Conservation (phyloP, 2,329 filamentous ascomycete genomes). For the Talaromyces sp. region DNA sequence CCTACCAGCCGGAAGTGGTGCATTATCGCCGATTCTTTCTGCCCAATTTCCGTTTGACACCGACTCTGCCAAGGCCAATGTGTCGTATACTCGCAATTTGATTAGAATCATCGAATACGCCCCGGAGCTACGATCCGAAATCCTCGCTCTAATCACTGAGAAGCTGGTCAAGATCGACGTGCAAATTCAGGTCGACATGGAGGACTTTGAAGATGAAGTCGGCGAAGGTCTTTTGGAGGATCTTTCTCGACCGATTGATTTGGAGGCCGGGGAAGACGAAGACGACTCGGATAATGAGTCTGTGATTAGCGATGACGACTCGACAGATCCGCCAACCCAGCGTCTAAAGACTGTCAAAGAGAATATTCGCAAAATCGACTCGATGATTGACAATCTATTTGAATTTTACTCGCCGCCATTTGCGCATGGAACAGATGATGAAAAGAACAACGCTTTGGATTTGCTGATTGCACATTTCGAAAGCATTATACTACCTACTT, state of each 20-base stretch:
- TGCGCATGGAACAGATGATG: constrained; percentile 60
- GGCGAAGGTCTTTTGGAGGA: constrained; percentile 63
- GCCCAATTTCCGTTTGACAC: constrained; percentile 71
- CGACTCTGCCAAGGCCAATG: constrained; percentile 72
- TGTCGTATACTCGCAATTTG: constrained; percentile 84
- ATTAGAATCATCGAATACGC: constrained; percentile 72
- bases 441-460: constrained; percentile 69
- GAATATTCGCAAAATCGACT: constrained; percentile 87
- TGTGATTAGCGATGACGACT: constrained; percentile 54
- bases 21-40: constrained; percentile 63
- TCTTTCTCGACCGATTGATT: constrained; percentile 37
- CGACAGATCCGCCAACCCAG: constrained; percentile 42
- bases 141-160: constrained; percentile 78
- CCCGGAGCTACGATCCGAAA: constrained; percentile 70
- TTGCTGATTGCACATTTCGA: constrained; percentile 81
- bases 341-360: constrained; percentile 68
- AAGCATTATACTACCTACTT: constrained; percentile 82
- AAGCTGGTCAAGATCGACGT: constrained; percentile 91
- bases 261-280: constrained; percentile 31
- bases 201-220: constrained; percentile 85
- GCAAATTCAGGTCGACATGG: constrained; percentile 87
- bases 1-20: constrained; percentile 71
- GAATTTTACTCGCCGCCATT: constrained; percentile 73
- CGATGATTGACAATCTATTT: constrained; percentile 83
- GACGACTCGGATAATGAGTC: constrained; percentile 66